These are phyloP conservation scores for Zygnema cylindricum DNA, from an alignment of 139 green algal genomes.

Conservation along the genomic window DNA sequence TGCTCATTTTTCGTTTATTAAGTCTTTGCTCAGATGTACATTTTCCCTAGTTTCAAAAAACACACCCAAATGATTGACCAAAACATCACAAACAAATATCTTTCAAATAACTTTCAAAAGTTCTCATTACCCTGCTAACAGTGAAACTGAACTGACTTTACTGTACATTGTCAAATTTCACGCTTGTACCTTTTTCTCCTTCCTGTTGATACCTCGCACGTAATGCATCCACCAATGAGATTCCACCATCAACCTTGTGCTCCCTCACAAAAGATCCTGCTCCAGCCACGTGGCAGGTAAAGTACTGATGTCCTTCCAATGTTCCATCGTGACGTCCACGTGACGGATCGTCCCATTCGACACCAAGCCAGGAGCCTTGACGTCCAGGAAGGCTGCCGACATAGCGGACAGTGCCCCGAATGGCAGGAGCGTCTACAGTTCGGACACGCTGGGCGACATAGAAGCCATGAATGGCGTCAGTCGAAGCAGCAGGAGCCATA, in stretches of 20 bases:
- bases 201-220: slow-evolving; percentile 22
- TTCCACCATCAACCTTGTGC: slow-evolving; percentile 46
- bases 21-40: too few species aligned
- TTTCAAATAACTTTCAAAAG: too few species aligned
- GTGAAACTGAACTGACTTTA: too few species aligned
- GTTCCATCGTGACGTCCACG: slow-evolving; percentile 62
- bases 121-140: too few species aligned
- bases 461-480: too few species aligned
- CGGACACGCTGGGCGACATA: slow-evolving; percentile 13
- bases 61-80: too few species aligned
- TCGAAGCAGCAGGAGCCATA: too few species aligned
- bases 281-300: neutral
- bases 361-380: slow-evolving; percentile 54
- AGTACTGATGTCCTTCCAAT: slow-evolving; percentile 54
- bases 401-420: slow-evolving; percentile 54
- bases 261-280: slow-evolving; percentile 52
- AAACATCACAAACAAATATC: too few species aligned
- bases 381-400: slow-evolving; percentile 50
- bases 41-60: too few species aligned
- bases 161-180: too few species aligned
- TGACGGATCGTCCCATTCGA: slow-evolving; percentile 67
- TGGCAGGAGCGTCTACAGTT: neutral
- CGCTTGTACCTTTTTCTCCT: slow-evolving; percentile 4
- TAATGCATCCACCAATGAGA: slow-evolving; percentile 52
- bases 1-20: too few species aligned